Conservation (phyloP, 805 yeast genomes). For the Kazachstania taianensis region DNA sequence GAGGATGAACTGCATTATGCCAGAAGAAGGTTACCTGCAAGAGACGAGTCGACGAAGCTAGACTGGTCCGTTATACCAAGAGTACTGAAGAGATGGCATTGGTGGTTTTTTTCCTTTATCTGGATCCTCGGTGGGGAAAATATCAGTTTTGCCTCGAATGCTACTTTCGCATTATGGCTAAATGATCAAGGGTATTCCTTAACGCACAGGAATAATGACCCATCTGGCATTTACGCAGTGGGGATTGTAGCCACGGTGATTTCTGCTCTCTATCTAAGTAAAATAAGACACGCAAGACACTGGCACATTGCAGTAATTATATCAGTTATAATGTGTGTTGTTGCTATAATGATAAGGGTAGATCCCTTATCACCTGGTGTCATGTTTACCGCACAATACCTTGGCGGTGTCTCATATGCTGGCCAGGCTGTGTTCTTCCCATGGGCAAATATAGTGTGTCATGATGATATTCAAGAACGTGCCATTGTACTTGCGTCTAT, state of each 20-base stretch:
- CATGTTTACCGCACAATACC: conserved; percentile 46
- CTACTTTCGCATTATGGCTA: conserved; percentile 41
- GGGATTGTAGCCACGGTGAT: conserved; percentile 38
- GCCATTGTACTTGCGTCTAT: conserved; percentile 55
- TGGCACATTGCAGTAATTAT: conserved; percentile 42
- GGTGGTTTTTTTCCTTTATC: conserved; percentile 42
- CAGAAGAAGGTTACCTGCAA: conserved; percentile 33
- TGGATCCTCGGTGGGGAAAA: conserved; percentile 45
- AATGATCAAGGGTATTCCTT: conserved; percentile 33
- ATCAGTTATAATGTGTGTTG: conserved; percentile 33
- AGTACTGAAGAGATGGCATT: conserved; percentile 45
- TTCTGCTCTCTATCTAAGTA: conserved; percentile 37
- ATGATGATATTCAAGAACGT: conserved; percentile 51
- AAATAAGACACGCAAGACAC: conserved; percentile 35
- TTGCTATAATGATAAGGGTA: conserved; percentile 38
- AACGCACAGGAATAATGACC: conserved; percentile 39
- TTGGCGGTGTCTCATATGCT: conserved; percentile 45
- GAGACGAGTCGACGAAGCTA: conserved; percentile 30
- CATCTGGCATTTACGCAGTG: conserved; percentile 46
- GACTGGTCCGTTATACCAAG: conserved; percentile 34
- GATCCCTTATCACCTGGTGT: conserved; percentile 31
- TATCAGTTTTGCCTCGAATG: conserved; percentile 37
- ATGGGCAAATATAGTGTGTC: conserved; percentile 53
- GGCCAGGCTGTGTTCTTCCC: conserved; percentile 54
- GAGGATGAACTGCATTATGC: conserved; percentile 36